Percentiles rank a stretch among this genome's conserved stretches.
Conservation (phyloP, 2,329 filamentous ascomycete species). For the Hypoxylon rubiginosum region DNA sequence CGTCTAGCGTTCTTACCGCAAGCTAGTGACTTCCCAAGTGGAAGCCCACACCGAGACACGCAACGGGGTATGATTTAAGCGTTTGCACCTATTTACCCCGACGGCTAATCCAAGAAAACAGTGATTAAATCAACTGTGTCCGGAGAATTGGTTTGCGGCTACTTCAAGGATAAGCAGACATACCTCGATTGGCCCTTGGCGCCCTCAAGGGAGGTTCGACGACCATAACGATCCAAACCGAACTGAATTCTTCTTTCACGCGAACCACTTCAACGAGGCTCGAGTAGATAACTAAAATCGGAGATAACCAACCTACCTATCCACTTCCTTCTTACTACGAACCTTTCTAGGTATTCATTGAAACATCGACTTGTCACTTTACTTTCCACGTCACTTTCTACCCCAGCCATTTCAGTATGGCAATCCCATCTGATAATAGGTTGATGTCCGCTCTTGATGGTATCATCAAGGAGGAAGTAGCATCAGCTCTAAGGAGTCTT, state of each 20-base stretch:
- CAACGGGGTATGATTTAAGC: neutral
- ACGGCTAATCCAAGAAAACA: too few species aligned
- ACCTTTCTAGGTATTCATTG: neutral
- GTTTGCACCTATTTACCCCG: too few species aligned
- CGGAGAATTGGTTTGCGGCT: too few species aligned
- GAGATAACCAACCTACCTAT: neutral
- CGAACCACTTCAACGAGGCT: too few species aligned
- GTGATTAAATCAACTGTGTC: too few species aligned
- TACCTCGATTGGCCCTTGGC: too few species aligned
- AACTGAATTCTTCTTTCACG: neutral
- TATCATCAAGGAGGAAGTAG: conserved; percentile 6
- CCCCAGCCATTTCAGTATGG: conserved; percentile 3
- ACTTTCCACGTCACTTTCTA: neutral
- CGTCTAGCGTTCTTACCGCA: neutral
- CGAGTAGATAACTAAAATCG: too few species aligned
- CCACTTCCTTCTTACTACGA: neutral
- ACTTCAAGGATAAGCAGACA: too few species aligned
- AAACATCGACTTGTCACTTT: neutral
- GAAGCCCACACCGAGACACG: neutral
- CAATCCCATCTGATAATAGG: neutral
- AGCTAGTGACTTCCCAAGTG: neutral
- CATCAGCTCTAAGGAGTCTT: conserved; percentile 11
- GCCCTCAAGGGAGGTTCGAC: too few species aligned
- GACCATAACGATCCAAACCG: neutral
- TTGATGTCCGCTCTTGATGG: conserved; percentile 2